A percentile compares a stretch with the other conserved stretches of the same genome.
Evolutionary conservation across 257 asterid genomes (phyloP).

Genomic region (Handroanthus guayacan): DNA sequence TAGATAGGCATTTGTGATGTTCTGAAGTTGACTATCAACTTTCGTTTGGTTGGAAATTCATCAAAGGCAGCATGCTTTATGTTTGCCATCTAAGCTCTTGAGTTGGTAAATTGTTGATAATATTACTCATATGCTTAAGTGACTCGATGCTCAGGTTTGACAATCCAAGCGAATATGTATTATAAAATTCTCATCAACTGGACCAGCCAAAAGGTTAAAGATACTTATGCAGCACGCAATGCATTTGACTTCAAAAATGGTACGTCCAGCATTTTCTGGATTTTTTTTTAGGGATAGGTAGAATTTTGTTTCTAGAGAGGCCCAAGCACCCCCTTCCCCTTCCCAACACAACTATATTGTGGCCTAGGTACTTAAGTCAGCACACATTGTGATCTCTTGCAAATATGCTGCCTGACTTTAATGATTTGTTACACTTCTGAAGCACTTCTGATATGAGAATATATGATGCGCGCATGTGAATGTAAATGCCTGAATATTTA

Average conservation of each 20-base stretch:
- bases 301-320: neutral
- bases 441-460: neutral
- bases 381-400: neutral
- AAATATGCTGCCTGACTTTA: neutral
- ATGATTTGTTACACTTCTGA: neutral
- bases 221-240: slow-evolving; percentile 75
- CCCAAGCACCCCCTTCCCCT: neutral
- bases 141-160: slow-evolving; percentile 69
- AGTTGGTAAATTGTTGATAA: neutral
- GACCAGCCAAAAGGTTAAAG: slow-evolving; percentile 99
- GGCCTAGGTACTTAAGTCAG: neutral
- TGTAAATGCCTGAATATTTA: neutral
- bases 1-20: neutral
- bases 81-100: slow-evolving; percentile 15
- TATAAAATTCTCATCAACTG: slow-evolving; percentile 84
- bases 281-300: slow-evolving; percentile 11
- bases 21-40: neutral
- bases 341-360: neutral
- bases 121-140: slow-evolving; percentile 24
- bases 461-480: neutral
- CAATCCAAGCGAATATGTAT: slow-evolving; percentile 86
- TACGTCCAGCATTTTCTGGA: slow-evolving; percentile 36
- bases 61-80: neutral
- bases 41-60: slow-evolving; percentile 9
- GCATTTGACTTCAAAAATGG: slow-evolving; percentile 90